These are phyloP conservation scores for Tulasnella sp. DNA, from an alignment of 768 basidiomycete species.

Conservation along the genomic window DNA sequence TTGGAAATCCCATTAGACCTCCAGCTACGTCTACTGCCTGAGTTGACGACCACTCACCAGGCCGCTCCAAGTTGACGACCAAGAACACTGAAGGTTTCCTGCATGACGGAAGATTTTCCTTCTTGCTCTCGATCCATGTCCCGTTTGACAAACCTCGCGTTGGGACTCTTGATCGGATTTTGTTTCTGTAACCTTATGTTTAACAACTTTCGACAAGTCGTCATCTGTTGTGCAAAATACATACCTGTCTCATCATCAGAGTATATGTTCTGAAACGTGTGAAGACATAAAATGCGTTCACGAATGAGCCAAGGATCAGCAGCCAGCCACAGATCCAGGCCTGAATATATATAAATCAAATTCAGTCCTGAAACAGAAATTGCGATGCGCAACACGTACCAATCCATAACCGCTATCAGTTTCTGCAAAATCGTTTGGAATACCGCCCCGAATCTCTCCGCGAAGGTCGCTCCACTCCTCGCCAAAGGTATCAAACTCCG, in stretches of 20 bases:
- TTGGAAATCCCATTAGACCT: background rate
- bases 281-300: slow-evolving; percentile 15
- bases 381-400: background rate
- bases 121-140: slow-evolving; percentile 3
- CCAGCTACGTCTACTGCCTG: background rate
- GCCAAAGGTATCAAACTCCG: background rate
- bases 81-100: background rate
- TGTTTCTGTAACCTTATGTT: background rate
- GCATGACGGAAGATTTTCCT: background rate
- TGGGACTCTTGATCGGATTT: slow-evolving; percentile 16
- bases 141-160: slow-evolving; percentile 12
- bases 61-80: background rate
- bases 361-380: background rate
- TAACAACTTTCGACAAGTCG: background rate
- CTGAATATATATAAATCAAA: background rate
- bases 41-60: slow-evolving; percentile 3
- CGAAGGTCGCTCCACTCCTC: background rate
- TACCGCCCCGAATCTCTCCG: background rate
- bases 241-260: slow-evolving; percentile 1
- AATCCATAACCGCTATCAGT: background rate
- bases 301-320: slow-evolving; percentile 8
- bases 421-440: background rate
- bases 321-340: slow-evolving; percentile 10
- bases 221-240: background rate
- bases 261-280: slow-evolving; percentile 14